Conservation (phyloP, 1,284 basidiomycete genomes). For the Austroboletus novae-zelandiae region DNA sequence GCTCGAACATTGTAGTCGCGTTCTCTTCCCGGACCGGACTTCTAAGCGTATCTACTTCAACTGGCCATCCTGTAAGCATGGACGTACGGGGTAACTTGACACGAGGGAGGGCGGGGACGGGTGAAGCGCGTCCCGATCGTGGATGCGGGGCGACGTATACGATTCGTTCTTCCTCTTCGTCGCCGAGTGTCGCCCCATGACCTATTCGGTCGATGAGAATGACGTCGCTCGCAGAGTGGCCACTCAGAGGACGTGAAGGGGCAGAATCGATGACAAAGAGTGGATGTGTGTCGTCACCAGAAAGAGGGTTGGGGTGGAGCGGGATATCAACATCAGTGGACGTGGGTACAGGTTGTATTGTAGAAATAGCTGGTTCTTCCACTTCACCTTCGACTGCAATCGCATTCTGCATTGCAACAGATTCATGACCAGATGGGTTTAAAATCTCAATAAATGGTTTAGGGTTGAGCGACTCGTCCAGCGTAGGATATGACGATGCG, state of each 20-base stretch:
- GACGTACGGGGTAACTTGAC: slow-evolving; percentile 27
- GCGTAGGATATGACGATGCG: too few relatives aligned
- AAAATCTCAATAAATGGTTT: slow-evolving; percentile 6
- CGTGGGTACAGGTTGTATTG: background rate
- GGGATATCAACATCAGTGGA: background rate
- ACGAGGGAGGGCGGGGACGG: slow-evolving; percentile 12
- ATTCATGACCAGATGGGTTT: background rate
- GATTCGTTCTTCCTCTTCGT: slow-evolving; percentile 51
- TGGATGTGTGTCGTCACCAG: background rate
- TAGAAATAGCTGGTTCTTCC: background rate
- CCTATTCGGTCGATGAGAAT: slow-evolving; percentile 26
- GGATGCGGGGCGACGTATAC: slow-evolving; percentile 64
- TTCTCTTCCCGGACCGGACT: slow-evolving; percentile 10
- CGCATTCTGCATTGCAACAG: background rate
- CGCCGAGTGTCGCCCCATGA: slow-evolving; percentile 23
- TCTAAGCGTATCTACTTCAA: background rate
- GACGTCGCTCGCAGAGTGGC: slow-evolving; percentile 17
- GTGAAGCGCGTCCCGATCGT: slow-evolving; percentile 25
- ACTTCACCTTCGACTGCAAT: background rate
- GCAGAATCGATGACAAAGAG: slow-evolving; percentile 43
- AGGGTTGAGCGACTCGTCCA: background rate
- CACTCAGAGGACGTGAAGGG: slow-evolving; percentile 26
- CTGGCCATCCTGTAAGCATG: slow-evolving; percentile 29
- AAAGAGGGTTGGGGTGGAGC: background rate
- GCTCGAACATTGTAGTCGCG: background rate